A percentile compares a stretch with the other conserved stretches of the same genome.
phyloP scores from a whole-genome alignment of 768 basidiomycete genomes.

The Termitomyces eurrhizus region DNA sequence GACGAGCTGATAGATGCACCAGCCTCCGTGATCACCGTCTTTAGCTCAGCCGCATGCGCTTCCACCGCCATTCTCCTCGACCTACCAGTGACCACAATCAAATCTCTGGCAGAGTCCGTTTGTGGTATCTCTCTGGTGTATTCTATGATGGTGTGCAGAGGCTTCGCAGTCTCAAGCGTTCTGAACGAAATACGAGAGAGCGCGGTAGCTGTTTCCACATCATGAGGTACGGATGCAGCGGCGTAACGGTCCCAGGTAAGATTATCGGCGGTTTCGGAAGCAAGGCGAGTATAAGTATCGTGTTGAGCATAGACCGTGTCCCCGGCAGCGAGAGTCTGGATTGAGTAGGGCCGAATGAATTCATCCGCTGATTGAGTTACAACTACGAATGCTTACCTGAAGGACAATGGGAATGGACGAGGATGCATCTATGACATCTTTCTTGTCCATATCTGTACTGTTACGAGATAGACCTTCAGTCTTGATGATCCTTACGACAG shows the following conservation, averaged over 20 bases:
- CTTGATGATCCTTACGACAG: slow-evolving; percentile 61
- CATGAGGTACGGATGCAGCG: slow-evolving; percentile 21
- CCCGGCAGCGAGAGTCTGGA: slow-evolving; percentile 45
- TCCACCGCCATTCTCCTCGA: slow-evolving; percentile 66
- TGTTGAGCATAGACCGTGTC: slow-evolving; percentile 74
- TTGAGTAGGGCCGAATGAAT: neutral
- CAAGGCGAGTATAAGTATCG: slow-evolving; percentile 61
- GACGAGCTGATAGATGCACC: slow-evolving; percentile 46
- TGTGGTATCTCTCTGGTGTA: slow-evolving; percentile 25
- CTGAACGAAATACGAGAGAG: slow-evolving; percentile 54
- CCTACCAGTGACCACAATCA: slow-evolving; percentile 70
- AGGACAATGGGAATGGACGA: slow-evolving; percentile 17
- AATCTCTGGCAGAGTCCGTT: slow-evolving; percentile 33
- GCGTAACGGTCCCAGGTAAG: slow-evolving; percentile 72
- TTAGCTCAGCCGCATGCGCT: slow-evolving; percentile 57
- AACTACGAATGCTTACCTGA: slow-evolving; percentile 25
- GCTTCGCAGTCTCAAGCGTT: slow-evolving; percentile 42
- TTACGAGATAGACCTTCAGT: slow-evolving; percentile 32
- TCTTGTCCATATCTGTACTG: slow-evolving; percentile 26
- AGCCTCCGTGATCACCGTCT: slow-evolving; percentile 36
- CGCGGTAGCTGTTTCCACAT: slow-evolving; percentile 32
- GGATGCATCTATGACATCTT: slow-evolving; percentile 5
- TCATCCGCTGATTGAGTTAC: neutral
- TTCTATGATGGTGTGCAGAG: slow-evolving; percentile 56
- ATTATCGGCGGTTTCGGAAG: slow-evolving; percentile 82